Evolutionary conservation across 495 filamentous ascomycete genomes (phyloP).

Genomic region (Lichina pygmaea): DNA sequence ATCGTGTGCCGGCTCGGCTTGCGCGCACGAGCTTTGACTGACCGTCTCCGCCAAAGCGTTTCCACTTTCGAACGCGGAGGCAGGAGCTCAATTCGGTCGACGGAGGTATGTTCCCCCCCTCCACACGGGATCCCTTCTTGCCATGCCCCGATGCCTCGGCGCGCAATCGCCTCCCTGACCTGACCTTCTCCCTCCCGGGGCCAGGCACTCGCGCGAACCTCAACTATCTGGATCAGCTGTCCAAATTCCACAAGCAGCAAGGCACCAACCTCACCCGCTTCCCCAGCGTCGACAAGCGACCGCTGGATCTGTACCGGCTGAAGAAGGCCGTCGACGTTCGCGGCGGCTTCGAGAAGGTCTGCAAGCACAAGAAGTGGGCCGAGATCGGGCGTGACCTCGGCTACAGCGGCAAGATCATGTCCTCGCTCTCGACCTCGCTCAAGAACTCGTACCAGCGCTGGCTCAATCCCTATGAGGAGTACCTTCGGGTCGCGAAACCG

Average conservation of each 20-base stretch:
- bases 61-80: slow-evolving; percentile 88
- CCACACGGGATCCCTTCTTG: background rate
- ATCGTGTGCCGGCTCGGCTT: no score
- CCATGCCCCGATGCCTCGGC: background rate
- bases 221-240: slow-evolving; percentile 83
- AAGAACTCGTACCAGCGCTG: slow-evolving; percentile 97
- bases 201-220: slow-evolving; percentile 80
- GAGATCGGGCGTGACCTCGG: slow-evolving; percentile 92
- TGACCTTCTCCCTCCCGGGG: slow-evolving; percentile 4
- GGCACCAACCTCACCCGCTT: slow-evolving; percentile 82
- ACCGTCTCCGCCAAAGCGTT: slow-evolving; percentile 29
- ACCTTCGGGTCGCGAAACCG: slow-evolving; percentile 72
- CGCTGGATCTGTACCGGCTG: slow-evolving; percentile 79
- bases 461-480: slow-evolving; percentile 92
- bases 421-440: slow-evolving; percentile 89
- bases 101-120: slow-evolving; percentile 48
- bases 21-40: background rate
- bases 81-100: slow-evolving; percentile 97
- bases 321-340: slow-evolving; percentile 90
- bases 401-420: slow-evolving; percentile 99
- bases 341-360: slow-evolving; percentile 85
- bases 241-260: slow-evolving; percentile 92
- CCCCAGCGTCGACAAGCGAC: slow-evolving; percentile 92
- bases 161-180: slow-evolving; percentile 3
- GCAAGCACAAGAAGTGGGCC: slow-evolving; percentile 96